Evolutionary conservation across 192 early-diverging fungal species (phyloP).

Genomic region (Backusella australiensis): DNA sequence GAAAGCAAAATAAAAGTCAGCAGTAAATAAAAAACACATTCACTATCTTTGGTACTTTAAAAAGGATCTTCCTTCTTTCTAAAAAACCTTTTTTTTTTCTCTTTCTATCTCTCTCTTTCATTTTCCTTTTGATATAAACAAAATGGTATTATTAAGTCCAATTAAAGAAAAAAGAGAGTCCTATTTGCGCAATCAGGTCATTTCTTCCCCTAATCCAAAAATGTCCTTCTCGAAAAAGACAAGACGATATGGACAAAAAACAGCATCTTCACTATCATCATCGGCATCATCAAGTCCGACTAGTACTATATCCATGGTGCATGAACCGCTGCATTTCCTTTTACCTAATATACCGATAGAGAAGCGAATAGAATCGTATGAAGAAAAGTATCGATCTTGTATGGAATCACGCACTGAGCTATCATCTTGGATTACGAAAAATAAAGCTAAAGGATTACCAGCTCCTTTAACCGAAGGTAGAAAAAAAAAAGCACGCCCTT

Average conservation of each 20-base stretch:
- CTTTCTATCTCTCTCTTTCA: neutral
- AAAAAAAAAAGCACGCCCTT: neutral
- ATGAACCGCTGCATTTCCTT: slow-evolving; percentile 2
- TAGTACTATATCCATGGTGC: neutral
- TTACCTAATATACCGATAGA: neutral
- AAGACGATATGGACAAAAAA: neutral
- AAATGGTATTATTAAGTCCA: neutral
- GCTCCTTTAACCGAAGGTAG: slow-evolving; percentile 12
- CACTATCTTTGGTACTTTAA: neutral
- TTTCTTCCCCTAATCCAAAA: neutral
- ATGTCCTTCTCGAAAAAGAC: neutral
- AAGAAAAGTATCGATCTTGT: neutral
- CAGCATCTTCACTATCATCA: neutral
- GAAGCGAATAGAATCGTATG: neutral
- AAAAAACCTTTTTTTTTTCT: slow-evolving; percentile 6
- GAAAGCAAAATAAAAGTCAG: neutral
- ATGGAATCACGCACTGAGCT: slow-evolving; percentile 10
- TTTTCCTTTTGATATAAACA: neutral
- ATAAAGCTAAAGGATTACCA: slow-evolving; percentile 3
- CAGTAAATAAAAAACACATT: neutral
- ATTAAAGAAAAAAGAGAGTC: neutral
- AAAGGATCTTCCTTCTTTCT: neutral
- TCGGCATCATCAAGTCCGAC: neutral
- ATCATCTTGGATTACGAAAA: slow-evolving; percentile 6
- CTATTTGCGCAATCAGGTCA: neutral